These are phyloP conservation scores for Kernera saxatilis DNA, from an alignment of 345 rosid genomes.

Conservation along the genomic window DNA sequence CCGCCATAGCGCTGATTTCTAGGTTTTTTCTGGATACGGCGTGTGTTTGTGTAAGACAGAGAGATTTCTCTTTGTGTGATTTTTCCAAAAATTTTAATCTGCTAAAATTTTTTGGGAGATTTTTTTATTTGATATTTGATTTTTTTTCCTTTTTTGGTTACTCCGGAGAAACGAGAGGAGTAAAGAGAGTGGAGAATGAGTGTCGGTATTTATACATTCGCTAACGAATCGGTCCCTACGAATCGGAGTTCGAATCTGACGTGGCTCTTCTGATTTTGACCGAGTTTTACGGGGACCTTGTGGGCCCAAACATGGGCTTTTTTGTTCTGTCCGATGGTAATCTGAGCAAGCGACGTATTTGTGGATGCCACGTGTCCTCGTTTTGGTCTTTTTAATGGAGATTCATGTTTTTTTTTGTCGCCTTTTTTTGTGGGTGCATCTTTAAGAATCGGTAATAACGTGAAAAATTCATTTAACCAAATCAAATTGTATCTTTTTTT, in stretches of 20 bases:
- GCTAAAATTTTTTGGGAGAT: not conserved
- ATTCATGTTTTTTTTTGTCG: not conserved
- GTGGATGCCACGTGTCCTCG: not conserved
- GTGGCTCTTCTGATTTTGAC: conserved; percentile 28
- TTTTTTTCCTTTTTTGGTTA: conserved; percentile 15
- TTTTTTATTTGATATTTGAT: not conserved
- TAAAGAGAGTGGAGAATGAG: not conserved
- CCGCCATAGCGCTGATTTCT: conserved; percentile 26
- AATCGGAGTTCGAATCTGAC: conserved; percentile 16
- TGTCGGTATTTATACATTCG: conserved; percentile 16
- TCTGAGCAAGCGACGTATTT: not conserved
- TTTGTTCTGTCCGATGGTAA: not conserved
- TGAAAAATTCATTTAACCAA: not conserved
- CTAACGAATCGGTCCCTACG: conserved; percentile 9
- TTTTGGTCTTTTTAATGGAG: not conserved
- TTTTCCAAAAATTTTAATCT: not conserved
- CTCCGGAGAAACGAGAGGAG: conserved; percentile 13
- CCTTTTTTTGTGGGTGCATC: not conserved
- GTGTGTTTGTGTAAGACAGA: not conserved
- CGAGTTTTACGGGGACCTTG: not conserved
- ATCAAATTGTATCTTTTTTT: not conserved
- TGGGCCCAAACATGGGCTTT: not conserved
- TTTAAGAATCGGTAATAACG: not conserved
- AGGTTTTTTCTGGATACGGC: not conserved
- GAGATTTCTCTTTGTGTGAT: not conserved